These are phyloP conservation scores for Reticulascus tulasneorum DNA, from an alignment of 2,329 filamentous ascomycete genomes.

Conservation along the genomic window DNA sequence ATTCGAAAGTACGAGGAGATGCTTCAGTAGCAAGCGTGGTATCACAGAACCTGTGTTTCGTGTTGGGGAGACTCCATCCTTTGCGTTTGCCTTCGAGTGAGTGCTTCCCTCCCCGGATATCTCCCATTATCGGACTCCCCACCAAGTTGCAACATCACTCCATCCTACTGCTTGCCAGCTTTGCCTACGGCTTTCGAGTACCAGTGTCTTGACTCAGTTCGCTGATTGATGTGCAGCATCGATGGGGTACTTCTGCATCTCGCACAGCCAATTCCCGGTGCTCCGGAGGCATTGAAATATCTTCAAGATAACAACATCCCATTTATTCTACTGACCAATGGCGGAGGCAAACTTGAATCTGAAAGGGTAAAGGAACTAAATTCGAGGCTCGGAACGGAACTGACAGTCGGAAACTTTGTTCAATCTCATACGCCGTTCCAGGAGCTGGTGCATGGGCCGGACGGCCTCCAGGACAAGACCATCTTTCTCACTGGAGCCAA, in stretches of 20 bases:
- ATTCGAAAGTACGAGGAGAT: no score
- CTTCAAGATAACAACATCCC: slow-evolving; percentile 74
- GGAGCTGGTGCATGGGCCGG: slow-evolving; percentile 57
- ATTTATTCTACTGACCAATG: slow-evolving; percentile 94
- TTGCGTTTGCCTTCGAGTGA: slow-evolving; percentile 37
- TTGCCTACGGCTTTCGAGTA: no score
- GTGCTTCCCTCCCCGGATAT: slow-evolving; percentile 7
- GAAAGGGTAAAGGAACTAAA: slow-evolving; percentile 16
- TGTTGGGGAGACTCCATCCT: slow-evolving; percentile 21
- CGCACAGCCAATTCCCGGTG: slow-evolving; percentile 73
- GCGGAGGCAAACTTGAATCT: slow-evolving; percentile 79
- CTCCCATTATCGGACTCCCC: no score
- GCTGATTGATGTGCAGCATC: slow-evolving; percentile 57
- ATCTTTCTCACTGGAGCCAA: slow-evolving; percentile 71
- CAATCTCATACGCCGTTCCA: slow-evolving; percentile 90
- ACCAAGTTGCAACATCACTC: no score
- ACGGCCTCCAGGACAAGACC: slow-evolving; percentile 57
- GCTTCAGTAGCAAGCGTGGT: slow-evolving; percentile 10
- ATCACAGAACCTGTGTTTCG: slow-evolving; percentile 10
- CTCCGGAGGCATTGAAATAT: slow-evolving; percentile 66
- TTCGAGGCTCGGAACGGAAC: slow-evolving; percentile 42
- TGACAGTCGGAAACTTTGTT: slow-evolving; percentile 59
- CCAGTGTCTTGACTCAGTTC: no score
- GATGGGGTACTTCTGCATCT: slow-evolving; percentile 93
- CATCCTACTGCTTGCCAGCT: no score